A percentile compares a stretch with the other conserved stretches of the same genome.
phyloP scores from a whole-genome alignment of 768 basidiomycete genomes.

The Kwoniella shandongensis region DNA sequence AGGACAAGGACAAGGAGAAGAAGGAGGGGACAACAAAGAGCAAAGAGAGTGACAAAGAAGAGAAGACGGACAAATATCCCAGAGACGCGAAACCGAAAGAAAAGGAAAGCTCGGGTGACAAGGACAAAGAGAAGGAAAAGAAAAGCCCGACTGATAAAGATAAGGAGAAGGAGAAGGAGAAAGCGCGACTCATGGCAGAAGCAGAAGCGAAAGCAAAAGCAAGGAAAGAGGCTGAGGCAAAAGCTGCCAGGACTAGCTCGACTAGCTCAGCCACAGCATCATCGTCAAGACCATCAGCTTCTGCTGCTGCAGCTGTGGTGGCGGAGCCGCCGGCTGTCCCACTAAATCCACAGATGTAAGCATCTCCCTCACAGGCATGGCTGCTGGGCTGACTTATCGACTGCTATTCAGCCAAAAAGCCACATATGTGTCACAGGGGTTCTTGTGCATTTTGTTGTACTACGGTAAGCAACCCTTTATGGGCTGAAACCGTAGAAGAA shows the following conservation, averaged over 20 bases:
- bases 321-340: background rate
- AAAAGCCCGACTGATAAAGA: background rate
- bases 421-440: constrained; percentile 29
- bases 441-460: constrained; percentile 29
- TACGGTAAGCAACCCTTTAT: constrained; percentile 21
- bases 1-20: constrained; percentile 3
- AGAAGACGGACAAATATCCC: constrained; percentile 1
- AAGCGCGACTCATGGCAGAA: constrained; percentile 13
- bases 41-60: background rate
- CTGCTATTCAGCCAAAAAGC: constrained; percentile 32
- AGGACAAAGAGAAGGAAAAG: background rate
- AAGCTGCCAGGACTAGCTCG: constrained; percentile 1
- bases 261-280: background rate
- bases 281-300: constrained; percentile 1
- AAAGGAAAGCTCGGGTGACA: background rate
- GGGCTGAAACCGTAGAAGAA: background rate
- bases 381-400: background rate
- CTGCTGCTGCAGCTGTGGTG: background rate
- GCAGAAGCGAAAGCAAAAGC: constrained; percentile 17
- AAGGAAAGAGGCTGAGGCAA: background rate
- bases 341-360: constrained; percentile 33
- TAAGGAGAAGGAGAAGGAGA: constrained; percentile 16
- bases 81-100: constrained; percentile 2
- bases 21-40: background rate
- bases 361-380: background rate